phyloP scores from a whole-genome alignment of 345 rosid species.

The Populus alba region DNA sequence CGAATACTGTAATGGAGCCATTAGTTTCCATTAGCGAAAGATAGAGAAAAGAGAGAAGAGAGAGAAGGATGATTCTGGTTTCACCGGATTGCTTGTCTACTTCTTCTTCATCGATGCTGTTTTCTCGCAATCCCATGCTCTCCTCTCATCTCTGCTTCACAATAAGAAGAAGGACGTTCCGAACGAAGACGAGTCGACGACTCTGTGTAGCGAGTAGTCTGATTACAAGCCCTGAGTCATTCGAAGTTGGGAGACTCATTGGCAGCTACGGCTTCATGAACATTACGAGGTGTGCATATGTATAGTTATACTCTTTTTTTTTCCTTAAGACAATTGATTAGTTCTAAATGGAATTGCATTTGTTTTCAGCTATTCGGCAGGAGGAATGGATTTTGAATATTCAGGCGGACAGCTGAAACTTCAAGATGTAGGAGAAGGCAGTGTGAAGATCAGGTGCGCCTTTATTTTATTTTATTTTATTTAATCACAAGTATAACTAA shows the following conservation, averaged over 20 bases:
- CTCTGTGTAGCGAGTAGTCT: conserved; percentile 54
- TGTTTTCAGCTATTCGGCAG: conserved; percentile 60
- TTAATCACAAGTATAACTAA: not conserved
- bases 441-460: conserved; percentile 70
- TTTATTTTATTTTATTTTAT: not conserved
- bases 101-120: conserved; percentile 8
- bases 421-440: conserved; percentile 90
- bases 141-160: not conserved
- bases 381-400: conserved; percentile 44
- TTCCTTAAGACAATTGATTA: not conserved
- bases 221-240: conserved; percentile 66
- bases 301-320: not conserved
- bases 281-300: conserved; percentile 56
- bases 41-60: no score
- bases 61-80: conserved; percentile 20
- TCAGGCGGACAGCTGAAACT: conserved; percentile 50
- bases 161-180: conserved; percentile 20
- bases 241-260: conserved; percentile 83
- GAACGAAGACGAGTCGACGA: conserved; percentile 26
- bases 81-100: conserved; percentile 19
- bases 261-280: conserved; percentile 97
- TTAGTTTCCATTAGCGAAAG: not conserved
- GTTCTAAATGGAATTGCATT: not conserved
- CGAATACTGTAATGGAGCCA: not conserved
- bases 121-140: conserved; percentile 2